Base-by-base conservation (phyloP, 2,329 filamentous ascomycete genomes). In the Neoascochyta sp. region DNA sequence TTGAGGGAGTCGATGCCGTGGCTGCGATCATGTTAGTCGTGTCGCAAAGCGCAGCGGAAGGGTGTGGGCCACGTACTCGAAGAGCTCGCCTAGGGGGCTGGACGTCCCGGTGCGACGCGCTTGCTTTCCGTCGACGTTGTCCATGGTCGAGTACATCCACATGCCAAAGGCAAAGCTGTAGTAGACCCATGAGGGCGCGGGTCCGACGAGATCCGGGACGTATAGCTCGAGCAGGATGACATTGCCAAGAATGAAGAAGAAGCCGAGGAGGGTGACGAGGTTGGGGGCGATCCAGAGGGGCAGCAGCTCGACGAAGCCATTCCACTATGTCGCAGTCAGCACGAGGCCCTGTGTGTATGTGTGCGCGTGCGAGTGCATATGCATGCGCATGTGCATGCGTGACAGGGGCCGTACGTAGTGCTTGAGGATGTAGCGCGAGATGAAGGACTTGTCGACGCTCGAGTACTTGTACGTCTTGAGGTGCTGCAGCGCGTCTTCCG, bases 131-230 rank as follows among this genome's bases (percentile, higher is more conserved):
- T 98, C 92, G 44, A 96, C 83, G 63, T 98, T 98, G 71, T 98
- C 92, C 83, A 98, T 89, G 9, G 92, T 98, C 50, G 92, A 93
- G 67, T 96, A 82, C 86, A 94, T 92, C 83, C 94, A 98, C 36
- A 98, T 75, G 22, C 92, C 92, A 45, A 94, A 77, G 2, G 89
- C 90, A 63, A 96, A 96, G 67, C 87, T 95, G 61, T 86, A 93
- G 70, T 95, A 96, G 12, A 96, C 65, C 90, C 92, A 96, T 53
- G 82, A 75, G 7, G 89, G 88, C 12, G 81, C 86, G 48, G 89
- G 89, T 60, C 92, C 90, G 25, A 90, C 76, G 25, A 96, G 73
- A 67, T 95, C 89, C 39, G 92, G 92, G 67, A 96, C 83, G 59
- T 79, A 84, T 27, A 94, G 69, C 38, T 84, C 80, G 34, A 95